Evolutionary conservation across 2,329 filamentous ascomycete genomes (phyloP).

Genomic region (Biscogniauxia mediterranea): DNA sequence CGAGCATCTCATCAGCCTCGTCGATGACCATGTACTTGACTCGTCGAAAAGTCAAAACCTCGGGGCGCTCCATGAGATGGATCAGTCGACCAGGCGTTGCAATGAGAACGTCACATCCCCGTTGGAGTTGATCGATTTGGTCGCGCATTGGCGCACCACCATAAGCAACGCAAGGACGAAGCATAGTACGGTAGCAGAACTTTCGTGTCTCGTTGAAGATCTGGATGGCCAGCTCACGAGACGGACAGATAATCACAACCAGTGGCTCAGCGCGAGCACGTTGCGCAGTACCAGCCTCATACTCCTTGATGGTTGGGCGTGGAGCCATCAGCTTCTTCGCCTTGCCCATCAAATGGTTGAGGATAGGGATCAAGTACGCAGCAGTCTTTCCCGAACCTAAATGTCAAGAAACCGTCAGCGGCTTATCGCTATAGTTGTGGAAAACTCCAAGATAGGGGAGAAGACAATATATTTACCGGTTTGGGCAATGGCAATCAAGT

Average conservation of each 20-base stretch:
- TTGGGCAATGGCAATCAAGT: conserved; percentile 87
- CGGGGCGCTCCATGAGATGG: conserved; percentile 75
- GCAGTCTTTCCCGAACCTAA: conserved; percentile 94
- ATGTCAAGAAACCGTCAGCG: conserved; percentile 5
- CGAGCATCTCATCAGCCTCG: conserved; percentile 91
- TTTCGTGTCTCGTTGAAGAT: conserved; percentile 94
- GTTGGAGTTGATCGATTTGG: conserved; percentile 70
- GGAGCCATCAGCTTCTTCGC: conserved; percentile 80
- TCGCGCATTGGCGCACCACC: conserved; percentile 73
- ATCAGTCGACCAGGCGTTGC: conserved; percentile 83
- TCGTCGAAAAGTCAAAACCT: conserved; percentile 69
- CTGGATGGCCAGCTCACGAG: conserved; percentile 86
- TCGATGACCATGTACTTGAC: conserved; percentile 83
- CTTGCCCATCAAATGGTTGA: conserved; percentile 94
- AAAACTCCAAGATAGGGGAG: not conserved
- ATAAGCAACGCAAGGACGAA: conserved; percentile 87
- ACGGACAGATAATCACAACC: conserved; percentile 81
- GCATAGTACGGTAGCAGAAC: conserved; percentile 91
- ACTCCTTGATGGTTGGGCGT: conserved; percentile 64
- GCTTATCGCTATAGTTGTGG: too few species aligned
- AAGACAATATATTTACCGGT: conserved; percentile 66
- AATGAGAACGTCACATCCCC: conserved; percentile 87
- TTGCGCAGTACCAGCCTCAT: conserved; percentile 44
- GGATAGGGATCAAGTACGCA: conserved; percentile 83
- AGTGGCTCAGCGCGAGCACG: conserved; percentile 77